Evolutionary conservation across 2,329 filamentous ascomycete species (phyloP), one percentile per base, ranked within the genome.

Genomic region (Diaporthe humulicola): DNA sequence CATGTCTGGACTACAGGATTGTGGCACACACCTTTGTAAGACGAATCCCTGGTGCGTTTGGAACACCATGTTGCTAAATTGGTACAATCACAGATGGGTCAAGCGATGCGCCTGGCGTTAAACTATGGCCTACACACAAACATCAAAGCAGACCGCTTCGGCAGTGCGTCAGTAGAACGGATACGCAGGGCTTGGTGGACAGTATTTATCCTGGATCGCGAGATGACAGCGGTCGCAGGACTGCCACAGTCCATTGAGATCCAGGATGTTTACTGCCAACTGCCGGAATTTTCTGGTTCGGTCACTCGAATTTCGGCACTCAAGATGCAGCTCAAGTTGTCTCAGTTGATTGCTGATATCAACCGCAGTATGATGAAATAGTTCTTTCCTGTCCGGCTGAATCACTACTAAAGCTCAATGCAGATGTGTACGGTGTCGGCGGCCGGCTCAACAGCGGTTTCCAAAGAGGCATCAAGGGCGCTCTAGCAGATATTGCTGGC

Each of bases 131-230:
- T 90, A 84, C 88, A 90, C 74, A 88, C 87, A 0, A 83, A 88
- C 42, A 88, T 89, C 86, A 85, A 83, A 0, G 80, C 81, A 0
- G 80, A 84, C 4, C 81, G 86, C n/a, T 76, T 89, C 0, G 85
- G 85, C 0, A 83, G 84, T 0, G 75, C 78, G 0, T 77, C 83
- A 0, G 85, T 87, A 0, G 84, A 89, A 75, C 79, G 88, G 61
- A 87, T 85, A 69, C 86, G 87, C 1, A 85, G 85, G 50, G 82
- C 88, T 14, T 90, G 87, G 87, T 90, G 88, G 88, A 90, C 88
- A 0, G 82, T 89, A 0, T 89, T 88, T 54, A 82, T 90, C 1
- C 79, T 90, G 0, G 88, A 90, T 69, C 83, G 88, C 1, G 85
- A 90, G 76, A 88, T 90, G 84, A 88, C 87, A 1, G 88, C 87